These are phyloP conservation scores for Fusarium humuli DNA, from an alignment of 2,329 filamentous ascomycete species.

Conservation along the genomic window DNA sequence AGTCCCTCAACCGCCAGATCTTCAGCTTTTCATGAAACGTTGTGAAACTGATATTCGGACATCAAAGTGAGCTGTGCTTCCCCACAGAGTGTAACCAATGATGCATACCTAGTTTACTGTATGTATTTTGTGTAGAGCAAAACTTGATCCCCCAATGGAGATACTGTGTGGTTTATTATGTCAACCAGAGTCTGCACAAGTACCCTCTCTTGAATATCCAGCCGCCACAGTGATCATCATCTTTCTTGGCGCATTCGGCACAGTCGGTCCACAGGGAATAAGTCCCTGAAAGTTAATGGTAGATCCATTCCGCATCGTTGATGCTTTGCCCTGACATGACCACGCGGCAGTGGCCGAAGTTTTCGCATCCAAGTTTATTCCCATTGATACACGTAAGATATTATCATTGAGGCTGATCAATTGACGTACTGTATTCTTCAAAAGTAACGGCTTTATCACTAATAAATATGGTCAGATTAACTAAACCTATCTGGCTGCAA, in stretches of 20 bases:
- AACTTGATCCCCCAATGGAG: conserved; percentile 6
- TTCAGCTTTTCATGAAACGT: conserved; percentile 30
- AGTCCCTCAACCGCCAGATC: conserved; percentile 8
- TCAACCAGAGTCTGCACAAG: background rate
- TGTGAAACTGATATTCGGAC: conserved; percentile 24
- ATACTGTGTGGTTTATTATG: conserved; percentile 21
- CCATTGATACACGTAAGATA: background rate
- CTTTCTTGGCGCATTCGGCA: conserved; percentile 30
- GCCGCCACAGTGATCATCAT: conserved; percentile 39
- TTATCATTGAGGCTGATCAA: background rate
- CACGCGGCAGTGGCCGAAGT: conserved; percentile 6
- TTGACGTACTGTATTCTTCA: conserved; percentile 3
- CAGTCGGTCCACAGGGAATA: conserved; percentile 13
- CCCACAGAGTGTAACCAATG: conserved; percentile 30
- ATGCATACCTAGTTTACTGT: conserved; percentile 7
- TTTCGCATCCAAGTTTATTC: background rate
- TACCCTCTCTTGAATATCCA: conserved; percentile 9
- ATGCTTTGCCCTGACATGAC: conserved; percentile 6
- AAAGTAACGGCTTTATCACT: background rate
- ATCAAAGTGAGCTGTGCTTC: conserved; percentile 9
- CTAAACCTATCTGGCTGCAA: background rate
- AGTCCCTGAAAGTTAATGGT: conserved; percentile 28
- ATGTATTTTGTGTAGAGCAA: background rate
- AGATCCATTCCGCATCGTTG: conserved; percentile 35
- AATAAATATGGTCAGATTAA: background rate